phyloP scores from a whole-genome alignment of 75 land plant species.

The Larix kaempferi region DNA sequence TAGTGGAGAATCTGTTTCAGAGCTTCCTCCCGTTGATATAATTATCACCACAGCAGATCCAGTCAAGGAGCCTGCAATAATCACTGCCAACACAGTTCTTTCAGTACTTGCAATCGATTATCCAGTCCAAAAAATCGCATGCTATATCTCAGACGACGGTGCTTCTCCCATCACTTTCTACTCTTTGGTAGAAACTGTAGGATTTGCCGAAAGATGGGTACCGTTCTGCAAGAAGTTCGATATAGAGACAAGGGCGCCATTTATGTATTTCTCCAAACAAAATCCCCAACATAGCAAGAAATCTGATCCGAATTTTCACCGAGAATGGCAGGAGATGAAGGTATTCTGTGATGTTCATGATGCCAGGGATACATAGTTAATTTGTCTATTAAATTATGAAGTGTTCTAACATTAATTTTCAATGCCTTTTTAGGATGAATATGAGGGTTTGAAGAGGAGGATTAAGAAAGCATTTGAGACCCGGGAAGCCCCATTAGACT shows the following conservation, averaged over 20 bases:
- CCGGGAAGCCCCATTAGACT: background rate
- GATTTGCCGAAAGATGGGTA: background rate
- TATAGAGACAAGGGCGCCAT: constrained; percentile 8
- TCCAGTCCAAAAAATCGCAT: constrained; percentile 13
- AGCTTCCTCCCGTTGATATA: constrained; percentile 8
- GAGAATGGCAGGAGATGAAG: no score
- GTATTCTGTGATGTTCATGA: no score
- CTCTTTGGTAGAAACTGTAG: background rate
- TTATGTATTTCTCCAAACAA: no score
- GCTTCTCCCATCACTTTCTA: constrained; percentile 4
- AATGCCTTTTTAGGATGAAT: no score
- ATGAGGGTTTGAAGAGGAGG: background rate
- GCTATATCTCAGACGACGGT: constrained; percentile 20
- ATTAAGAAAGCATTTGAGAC: background rate
- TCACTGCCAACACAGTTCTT: constrained; percentile 8
- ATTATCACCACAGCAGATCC: constrained; percentile 9
- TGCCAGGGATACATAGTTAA: no score
- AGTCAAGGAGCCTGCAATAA: constrained; percentile 4
- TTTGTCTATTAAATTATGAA: no score
- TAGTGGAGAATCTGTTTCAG: constrained; percentile 7
- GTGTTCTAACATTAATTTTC: no score
- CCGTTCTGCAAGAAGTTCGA: constrained; percentile 7
- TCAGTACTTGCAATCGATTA: constrained; percentile 14
- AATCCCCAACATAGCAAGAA: no score
- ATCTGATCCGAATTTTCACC: no score